Conservation (phyloP, 768 basidiomycete genomes). For the Amanita pseudoporphyria region DNA sequence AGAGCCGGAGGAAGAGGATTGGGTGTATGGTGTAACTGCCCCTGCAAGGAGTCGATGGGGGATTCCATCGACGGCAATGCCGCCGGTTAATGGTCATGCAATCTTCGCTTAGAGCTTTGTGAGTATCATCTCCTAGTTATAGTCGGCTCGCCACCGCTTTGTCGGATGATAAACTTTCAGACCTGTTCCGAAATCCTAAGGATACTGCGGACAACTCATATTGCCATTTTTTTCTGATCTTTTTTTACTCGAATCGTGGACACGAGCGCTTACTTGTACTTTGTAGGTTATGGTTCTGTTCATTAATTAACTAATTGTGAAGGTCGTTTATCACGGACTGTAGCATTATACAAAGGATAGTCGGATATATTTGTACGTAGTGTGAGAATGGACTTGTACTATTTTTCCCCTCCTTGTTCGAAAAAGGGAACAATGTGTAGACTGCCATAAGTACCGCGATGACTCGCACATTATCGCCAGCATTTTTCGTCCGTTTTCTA, state of each 20-base stretch:
- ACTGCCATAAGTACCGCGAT: not conserved
- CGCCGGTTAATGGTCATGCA: slow-evolving; percentile 30
- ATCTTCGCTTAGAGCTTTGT: slow-evolving; percentile 10
- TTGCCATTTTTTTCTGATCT: slow-evolving; percentile 51
- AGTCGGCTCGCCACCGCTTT: slow-evolving; percentile 5
- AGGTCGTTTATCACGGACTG: not conserved
- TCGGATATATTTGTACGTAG: not conserved
- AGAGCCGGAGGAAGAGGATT: slow-evolving; percentile 44
- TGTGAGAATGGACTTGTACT: not conserved
- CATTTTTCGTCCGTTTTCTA: not conserved
- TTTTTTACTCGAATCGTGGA: slow-evolving; percentile 9
- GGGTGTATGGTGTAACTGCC: slow-evolving; percentile 53
- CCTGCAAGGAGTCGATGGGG: slow-evolving; percentile 44
- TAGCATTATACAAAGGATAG: too few relatives aligned
- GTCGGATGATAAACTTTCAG: slow-evolving; percentile 61
- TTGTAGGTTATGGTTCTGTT: not conserved
- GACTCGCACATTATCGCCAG: not conserved
- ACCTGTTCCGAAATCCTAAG: slow-evolving; percentile 62
- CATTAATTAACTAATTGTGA: too few relatives aligned
- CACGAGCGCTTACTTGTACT: slow-evolving; percentile 10
- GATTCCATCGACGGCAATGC: slow-evolving; percentile 45
- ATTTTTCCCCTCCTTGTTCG: not conserved
- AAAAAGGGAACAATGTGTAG: slow-evolving; percentile 2
- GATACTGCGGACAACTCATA: slow-evolving; percentile 48
- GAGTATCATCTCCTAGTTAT: slow-evolving; percentile 8